These are phyloP conservation scores for Apiospora hydei DNA, from an alignment of 2,329 filamentous ascomycete species.

Conservation along the genomic window DNA sequence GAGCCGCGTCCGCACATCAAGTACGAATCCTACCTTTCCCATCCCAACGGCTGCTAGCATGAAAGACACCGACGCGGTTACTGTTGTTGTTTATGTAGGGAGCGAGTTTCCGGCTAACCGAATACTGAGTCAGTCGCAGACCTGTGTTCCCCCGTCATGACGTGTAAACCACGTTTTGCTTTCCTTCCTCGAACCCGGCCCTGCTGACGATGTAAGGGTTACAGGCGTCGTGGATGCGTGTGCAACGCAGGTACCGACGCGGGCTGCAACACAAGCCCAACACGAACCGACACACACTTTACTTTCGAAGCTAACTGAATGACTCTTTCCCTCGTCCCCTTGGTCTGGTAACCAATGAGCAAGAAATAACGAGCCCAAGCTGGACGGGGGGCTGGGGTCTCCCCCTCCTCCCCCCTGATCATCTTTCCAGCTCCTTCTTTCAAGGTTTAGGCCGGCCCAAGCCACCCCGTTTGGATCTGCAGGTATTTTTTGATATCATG, in stretches of 20 bases:
- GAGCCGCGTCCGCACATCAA: neutral
- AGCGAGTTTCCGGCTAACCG: neutral
- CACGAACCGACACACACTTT: neutral
- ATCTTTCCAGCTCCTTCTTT: neutral
- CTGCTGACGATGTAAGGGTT: neutral
- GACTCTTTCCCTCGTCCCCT: neutral
- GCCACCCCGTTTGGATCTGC: slow-evolving; percentile 14
- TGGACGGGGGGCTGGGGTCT: neutral
- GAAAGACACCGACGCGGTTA: neutral
- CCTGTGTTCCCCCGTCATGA: slow-evolving; percentile 5
- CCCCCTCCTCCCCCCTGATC: neutral
- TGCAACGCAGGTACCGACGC: slow-evolving; percentile 18
- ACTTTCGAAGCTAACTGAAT: neutral
- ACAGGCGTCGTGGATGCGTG: slow-evolving; percentile 10
- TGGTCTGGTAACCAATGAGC: neutral
- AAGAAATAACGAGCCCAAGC: neutral
- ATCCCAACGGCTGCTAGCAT: neutral
- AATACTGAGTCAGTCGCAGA: slow-evolving; percentile 9
- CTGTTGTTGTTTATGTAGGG: neutral
- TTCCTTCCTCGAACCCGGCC: neutral
- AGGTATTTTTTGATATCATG: neutral
- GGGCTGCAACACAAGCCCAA: slow-evolving; percentile 2
- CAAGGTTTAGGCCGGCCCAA: slow-evolving; percentile 13
- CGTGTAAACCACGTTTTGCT: neutral
- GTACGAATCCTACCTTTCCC: neutral